Evolutionary conservation across 345 rosid genomes (phyloP).

Genomic region (Acer negundo): DNA sequence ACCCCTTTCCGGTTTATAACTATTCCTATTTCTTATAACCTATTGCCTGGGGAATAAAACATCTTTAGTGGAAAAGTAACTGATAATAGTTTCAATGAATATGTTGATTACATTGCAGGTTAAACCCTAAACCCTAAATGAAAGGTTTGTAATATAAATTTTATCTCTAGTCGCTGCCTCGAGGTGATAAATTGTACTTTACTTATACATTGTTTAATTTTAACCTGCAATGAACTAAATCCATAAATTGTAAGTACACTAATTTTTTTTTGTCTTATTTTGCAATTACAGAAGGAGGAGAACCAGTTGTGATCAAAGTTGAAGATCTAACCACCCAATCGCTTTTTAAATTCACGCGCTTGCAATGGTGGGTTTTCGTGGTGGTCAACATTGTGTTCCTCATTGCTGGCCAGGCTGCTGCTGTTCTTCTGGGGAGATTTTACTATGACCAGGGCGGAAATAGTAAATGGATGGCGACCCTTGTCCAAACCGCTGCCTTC

Average conservation of each 20-base stretch:
- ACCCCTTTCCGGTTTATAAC: neutral
- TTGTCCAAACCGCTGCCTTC: conserved; percentile 67
- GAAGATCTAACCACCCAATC: conserved; percentile 19
- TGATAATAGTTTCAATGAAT: neutral
- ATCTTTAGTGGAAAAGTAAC: neutral
- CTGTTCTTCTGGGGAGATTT: conserved; percentile 67
- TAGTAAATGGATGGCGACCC: conserved; percentile 68
- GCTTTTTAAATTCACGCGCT: conserved; percentile 40
- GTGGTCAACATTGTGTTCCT: conserved; percentile 46
- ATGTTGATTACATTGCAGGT: neutral
- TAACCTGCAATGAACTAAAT: neutral
- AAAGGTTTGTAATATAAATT: neutral
- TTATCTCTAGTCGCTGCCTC: no score
- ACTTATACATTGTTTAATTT: neutral
- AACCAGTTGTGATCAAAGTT: conserved; percentile 26
- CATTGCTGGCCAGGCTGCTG: conserved; percentile 60
- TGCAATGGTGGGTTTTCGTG: conserved; percentile 68
- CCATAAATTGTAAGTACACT: neutral
- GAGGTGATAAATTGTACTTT: neutral
- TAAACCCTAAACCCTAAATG: neutral
- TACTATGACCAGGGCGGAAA: conserved; percentile 71
- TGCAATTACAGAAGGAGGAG: conserved; percentile 39
- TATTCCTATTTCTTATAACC: no score
- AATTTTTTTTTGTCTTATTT: neutral
- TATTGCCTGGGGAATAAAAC: neutral